Percentiles rank a stretch among this genome's conserved stretches.
phyloP scores from a whole-genome alignment of 1,284 basidiomycete species.

The Cryptococcus maquisensis region DNA sequence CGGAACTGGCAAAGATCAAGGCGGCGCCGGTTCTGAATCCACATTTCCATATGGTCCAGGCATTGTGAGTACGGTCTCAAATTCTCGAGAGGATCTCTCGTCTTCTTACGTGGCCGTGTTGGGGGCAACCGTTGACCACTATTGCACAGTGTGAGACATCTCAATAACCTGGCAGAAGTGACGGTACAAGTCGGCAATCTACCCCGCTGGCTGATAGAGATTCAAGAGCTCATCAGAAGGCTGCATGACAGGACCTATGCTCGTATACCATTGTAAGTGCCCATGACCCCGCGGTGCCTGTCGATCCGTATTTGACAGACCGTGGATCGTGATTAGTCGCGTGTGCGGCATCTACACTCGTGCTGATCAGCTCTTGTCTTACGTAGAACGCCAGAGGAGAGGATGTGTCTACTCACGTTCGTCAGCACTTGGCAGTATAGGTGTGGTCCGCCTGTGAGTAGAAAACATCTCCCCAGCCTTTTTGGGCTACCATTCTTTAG shows the following conservation, averaged over 20 bases:
- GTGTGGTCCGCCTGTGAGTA: slow-evolving; percentile 24
- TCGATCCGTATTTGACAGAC: background rate
- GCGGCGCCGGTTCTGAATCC: slow-evolving; percentile 31
- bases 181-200: slow-evolving; percentile 22
- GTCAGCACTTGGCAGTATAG: slow-evolving; percentile 30
- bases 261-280: slow-evolving; percentile 30
- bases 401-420: slow-evolving; percentile 22
- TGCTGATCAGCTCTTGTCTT: background rate
- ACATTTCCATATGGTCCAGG: slow-evolving; percentile 29
- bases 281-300: background rate
- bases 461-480: background rate
- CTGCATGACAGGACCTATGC: slow-evolving; percentile 28
- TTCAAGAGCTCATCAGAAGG: slow-evolving; percentile 22
- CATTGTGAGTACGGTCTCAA: slow-evolving; percentile 29
- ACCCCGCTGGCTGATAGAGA: slow-evolving; percentile 31
- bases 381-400: slow-evolving; percentile 21
- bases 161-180: slow-evolving; percentile 30
- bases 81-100: background rate
- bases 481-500: background rate
- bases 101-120: background rate
- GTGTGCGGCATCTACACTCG: too few relatives aligned
- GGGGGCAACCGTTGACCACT: background rate
- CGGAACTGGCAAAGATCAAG: background rate
- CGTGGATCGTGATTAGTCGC: too few relatives aligned
- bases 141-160: background rate